A percentile compares a stretch with the other conserved stretches of the same genome.
Conservation (phyloP, 176 grass and related monocot species). For the Eremochloa ophiuroides region DNA sequence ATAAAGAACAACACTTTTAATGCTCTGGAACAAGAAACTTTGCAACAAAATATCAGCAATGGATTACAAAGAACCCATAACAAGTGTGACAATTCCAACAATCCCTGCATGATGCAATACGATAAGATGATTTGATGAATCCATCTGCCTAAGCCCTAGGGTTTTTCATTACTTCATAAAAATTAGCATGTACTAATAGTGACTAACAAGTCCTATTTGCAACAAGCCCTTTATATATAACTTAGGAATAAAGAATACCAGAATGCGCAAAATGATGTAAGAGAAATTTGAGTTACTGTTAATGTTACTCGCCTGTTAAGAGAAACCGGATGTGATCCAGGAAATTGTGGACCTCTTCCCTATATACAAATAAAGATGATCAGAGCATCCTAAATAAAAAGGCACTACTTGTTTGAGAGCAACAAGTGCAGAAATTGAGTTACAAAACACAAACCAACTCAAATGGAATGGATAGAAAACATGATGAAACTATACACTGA, state of each 20-base stretch:
- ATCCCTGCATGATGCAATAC: too few species aligned
- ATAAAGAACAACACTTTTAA: too few species aligned
- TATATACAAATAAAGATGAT: conserved; percentile 35
- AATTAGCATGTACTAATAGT: not conserved
- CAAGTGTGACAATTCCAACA: too few species aligned
- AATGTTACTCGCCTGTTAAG: conserved; percentile 66
- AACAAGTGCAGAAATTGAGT: conserved; percentile 3
- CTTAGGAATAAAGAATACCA: too few species aligned
- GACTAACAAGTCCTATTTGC: not conserved
- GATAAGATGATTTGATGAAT: too few species aligned
- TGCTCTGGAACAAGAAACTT: too few species aligned
- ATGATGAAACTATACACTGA: not conserved
- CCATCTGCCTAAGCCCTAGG: too few species aligned
- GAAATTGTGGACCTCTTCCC: conserved; percentile 77
- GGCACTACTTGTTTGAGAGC: not conserved
- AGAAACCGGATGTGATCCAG: conserved; percentile 95
- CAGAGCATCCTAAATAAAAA: not conserved
- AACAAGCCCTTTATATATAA: too few species aligned
- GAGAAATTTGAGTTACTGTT: not conserved
- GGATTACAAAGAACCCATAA: too few species aligned
- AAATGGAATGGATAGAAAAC: not conserved
- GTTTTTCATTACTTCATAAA: too few species aligned
- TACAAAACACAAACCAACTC: not conserved
- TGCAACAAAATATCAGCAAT: too few species aligned
- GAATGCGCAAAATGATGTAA: too few species aligned